Evolutionary conservation across 1,284 basidiomycete species (phyloP).

Genomic region (Peniophora sp.): DNA sequence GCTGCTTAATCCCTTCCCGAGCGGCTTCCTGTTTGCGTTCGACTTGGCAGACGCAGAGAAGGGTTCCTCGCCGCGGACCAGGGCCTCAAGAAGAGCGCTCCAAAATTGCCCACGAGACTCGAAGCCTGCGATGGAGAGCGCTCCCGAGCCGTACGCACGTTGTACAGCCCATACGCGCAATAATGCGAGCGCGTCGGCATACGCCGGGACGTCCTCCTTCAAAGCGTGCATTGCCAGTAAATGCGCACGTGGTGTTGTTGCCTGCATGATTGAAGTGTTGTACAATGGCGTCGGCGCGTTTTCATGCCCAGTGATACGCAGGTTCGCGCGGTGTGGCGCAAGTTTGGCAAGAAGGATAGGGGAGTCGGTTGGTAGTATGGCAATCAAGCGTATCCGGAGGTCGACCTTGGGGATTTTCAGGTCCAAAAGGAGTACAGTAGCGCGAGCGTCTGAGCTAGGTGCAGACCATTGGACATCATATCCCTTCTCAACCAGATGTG

Average conservation of each 20-base stretch:
- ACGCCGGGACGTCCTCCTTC: conserved; percentile 55
- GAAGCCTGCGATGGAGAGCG: conserved; percentile 58
- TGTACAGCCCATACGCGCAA: conserved; percentile 90
- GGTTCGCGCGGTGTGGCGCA: conserved; percentile 69
- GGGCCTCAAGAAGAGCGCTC: conserved; percentile 59
- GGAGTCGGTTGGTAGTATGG: conserved; percentile 48
- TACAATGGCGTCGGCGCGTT: conserved; percentile 64
- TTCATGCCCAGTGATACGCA: conserved; percentile 34
- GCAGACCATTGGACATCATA: conserved; percentile 52
- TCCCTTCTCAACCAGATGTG: conserved; percentile 44
- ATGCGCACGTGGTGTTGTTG: conserved; percentile 57
- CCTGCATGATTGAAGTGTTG: conserved; percentile 68
- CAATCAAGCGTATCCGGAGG: conserved; percentile 68
- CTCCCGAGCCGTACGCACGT: conserved; percentile 64
- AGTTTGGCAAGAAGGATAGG: conserved; percentile 63
- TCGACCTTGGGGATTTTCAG: conserved; percentile 49
- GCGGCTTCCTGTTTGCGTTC: conserved; percentile 39
- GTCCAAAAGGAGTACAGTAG: conserved; percentile 59
- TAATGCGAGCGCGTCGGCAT: conserved; percentile 71
- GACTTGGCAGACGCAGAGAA: conserved; percentile 16
- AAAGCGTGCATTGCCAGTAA: conserved; percentile 66
- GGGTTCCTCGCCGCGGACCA: conserved; percentile 66
- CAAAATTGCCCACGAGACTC: conserved; percentile 66
- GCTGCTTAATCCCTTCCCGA: conserved; percentile 73
- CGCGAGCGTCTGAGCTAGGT: conserved; percentile 54